A percentile compares a stretch with the other conserved stretches of the same genome.
Evolutionary conservation across 495 filamentous ascomycete species (phyloP).

Genomic region (Evernia prunastri): DNA sequence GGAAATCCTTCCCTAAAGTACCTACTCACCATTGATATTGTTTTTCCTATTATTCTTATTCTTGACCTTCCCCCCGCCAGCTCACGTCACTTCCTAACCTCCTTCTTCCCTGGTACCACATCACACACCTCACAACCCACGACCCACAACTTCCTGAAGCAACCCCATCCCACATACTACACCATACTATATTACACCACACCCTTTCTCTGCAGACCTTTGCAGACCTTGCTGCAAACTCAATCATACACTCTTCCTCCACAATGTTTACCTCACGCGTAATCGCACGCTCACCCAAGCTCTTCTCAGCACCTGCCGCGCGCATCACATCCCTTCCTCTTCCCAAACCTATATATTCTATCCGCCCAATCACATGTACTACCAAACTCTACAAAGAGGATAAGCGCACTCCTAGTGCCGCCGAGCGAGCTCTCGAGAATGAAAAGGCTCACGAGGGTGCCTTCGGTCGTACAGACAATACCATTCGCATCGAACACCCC

Average conservation of each 20-base stretch:
- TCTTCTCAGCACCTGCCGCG: conserved; percentile 2
- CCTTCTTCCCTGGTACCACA: too few relatives aligned
- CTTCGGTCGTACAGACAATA: conserved; percentile 73
- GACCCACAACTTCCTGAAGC: too few relatives aligned
- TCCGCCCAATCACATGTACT: conserved; percentile 26
- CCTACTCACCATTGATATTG: too few relatives aligned
- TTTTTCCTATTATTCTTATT: too few relatives aligned
- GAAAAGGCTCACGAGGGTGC: conserved; percentile 36
- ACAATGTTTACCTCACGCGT: conserved; percentile 18
- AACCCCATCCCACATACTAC: too few relatives aligned
- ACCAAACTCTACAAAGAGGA: conserved; percentile 28
- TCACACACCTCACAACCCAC: too few relatives aligned
- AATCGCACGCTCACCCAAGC: conserved; percentile 10
- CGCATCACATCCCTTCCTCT: conserved; percentile 9
- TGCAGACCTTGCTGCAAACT: conserved; percentile 1
- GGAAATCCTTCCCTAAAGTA: too few relatives aligned
- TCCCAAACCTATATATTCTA: conserved; percentile 19
- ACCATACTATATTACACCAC: too few relatives aligned
- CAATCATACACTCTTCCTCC: neutral
- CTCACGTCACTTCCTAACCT: too few relatives aligned
- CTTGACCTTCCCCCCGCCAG: too few relatives aligned
- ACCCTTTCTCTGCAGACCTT: too few relatives aligned
- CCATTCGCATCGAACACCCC: conserved; percentile 69
- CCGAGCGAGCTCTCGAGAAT: conserved; percentile 17
- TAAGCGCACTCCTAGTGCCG: conserved; percentile 21